phyloP scores from a whole-genome alignment of 306 rosid species.

The Cicer bijugum region DNA sequence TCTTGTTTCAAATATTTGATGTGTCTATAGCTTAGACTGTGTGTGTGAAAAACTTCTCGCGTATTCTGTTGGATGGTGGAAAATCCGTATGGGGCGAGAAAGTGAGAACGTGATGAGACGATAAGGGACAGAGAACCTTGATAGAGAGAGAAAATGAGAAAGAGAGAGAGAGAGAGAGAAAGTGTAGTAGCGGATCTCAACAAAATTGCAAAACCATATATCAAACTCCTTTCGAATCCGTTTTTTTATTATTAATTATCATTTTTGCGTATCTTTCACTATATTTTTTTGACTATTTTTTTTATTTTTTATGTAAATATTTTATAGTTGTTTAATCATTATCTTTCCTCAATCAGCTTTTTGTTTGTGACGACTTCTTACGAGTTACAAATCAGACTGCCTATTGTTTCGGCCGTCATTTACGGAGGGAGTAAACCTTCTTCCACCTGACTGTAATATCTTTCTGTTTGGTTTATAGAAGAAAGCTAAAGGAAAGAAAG shows the following conservation, averaged over 20 bases:
- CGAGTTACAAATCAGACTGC: too few species aligned
- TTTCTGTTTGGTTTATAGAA: too few species aligned
- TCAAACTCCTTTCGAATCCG: constrained; percentile 64
- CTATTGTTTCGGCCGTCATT: too few species aligned
- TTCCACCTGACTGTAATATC: too few species aligned
- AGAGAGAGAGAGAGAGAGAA: constrained; percentile 54
- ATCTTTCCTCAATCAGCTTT: too few species aligned
- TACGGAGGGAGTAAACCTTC: too few species aligned
- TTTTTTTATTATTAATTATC: not conserved
- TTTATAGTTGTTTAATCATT: too few species aligned
- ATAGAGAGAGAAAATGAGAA: constrained; percentile 38
- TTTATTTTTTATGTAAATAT: too few species aligned
- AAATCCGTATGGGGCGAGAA: constrained; percentile 65
- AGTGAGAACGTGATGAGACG: constrained; percentile 68
- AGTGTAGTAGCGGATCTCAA: constrained; percentile 74
- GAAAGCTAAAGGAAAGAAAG: too few species aligned
- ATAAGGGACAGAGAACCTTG: constrained; percentile 71
- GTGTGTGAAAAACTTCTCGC: constrained; percentile 41
- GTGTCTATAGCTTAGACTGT: constrained; percentile 15
- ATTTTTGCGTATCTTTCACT: too few species aligned
- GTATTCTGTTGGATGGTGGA: constrained; percentile 55
- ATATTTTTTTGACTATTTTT: too few species aligned
- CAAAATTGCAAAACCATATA: constrained; percentile 44
- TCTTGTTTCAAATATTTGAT: constrained; percentile 18
- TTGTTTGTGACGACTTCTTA: too few species aligned